phyloP scores from a whole-genome alignment of 1,284 basidiomycete species.

The Gymnopus androsaceus region DNA sequence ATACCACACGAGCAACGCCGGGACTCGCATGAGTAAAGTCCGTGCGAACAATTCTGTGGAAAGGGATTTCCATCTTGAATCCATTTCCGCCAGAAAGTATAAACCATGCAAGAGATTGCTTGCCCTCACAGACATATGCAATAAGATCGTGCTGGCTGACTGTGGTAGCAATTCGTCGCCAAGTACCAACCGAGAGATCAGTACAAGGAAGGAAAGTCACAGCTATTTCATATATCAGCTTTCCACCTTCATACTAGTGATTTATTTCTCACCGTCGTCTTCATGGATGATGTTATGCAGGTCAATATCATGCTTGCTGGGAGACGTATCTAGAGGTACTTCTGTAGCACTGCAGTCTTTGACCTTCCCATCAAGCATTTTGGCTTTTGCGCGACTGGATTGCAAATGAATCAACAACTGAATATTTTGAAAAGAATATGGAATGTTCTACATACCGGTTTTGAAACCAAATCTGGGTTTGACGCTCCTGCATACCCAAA shows the following conservation, averaged over 20 bases:
- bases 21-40: conserved; percentile 58
- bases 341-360: conserved; percentile 39
- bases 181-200: conserved; percentile 71
- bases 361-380: conserved; percentile 62
- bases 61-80: conserved; percentile 84
- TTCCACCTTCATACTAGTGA: conserved; percentile 11
- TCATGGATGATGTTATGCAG: conserved; percentile 70
- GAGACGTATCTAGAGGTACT: conserved; percentile 51
- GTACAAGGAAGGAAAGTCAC: conserved; percentile 75
- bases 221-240: conserved; percentile 32
- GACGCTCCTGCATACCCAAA: conserved; percentile 82
- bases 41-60: conserved; percentile 58
- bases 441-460: conserved; percentile 56
- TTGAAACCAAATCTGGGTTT: conserved; percentile 87
- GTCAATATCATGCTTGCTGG: conserved; percentile 59
- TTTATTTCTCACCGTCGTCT: conserved; percentile 56
- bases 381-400: conserved; percentile 77
- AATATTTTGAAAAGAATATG: not conserved
- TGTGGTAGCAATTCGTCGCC: conserved; percentile 68
- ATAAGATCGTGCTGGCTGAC: conserved; percentile 64
- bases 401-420: conserved; percentile 10
- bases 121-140: conserved; percentile 69
- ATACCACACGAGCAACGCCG: conserved; percentile 59
- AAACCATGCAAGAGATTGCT: conserved; percentile 73
- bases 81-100: conserved; percentile 69